Conservation (phyloP, 352 stramenopile genomes). For the Phytopythium helicoides region DNA sequence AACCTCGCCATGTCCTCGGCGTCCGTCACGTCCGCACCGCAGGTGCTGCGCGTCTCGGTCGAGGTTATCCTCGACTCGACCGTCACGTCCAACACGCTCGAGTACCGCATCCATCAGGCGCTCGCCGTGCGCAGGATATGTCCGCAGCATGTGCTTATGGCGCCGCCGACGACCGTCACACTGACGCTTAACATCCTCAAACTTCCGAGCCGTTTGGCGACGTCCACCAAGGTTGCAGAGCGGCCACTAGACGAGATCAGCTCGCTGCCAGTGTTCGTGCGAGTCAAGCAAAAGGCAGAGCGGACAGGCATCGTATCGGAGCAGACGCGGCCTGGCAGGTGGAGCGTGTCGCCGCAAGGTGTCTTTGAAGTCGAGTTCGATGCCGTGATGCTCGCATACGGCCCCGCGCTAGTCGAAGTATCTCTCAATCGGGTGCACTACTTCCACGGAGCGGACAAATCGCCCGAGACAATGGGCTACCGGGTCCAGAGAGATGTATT, state of each 20-base stretch:
- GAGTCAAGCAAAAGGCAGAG: constrained; percentile 48
- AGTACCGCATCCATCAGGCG: constrained; percentile 47
- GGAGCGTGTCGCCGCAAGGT: constrained; percentile 49
- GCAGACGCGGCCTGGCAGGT: constrained; percentile 44
- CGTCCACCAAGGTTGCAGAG: not conserved
- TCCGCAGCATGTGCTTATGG: constrained; percentile 61
- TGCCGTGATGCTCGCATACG: constrained; percentile 52
- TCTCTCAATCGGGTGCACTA: constrained; percentile 52
- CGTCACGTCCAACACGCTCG: constrained; percentile 44
- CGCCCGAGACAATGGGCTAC: constrained; percentile 41
- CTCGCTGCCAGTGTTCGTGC: constrained; percentile 48
- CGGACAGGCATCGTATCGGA: constrained; percentile 48
- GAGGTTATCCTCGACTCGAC: constrained; percentile 57
- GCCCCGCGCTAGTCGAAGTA: constrained; percentile 42
- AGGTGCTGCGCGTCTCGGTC: constrained; percentile 46
- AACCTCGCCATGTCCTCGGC: constrained; percentile 42
- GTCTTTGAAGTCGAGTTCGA: constrained; percentile 67
- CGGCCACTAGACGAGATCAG: constrained; percentile 37
- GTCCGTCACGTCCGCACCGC: constrained; percentile 38
- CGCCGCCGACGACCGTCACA: constrained; percentile 32
- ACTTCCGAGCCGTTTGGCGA: constrained; percentile 17
- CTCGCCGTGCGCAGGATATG: constrained; percentile 45
- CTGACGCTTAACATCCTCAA: constrained; percentile 60
- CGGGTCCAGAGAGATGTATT: constrained; percentile 45
- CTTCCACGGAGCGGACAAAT: constrained; percentile 38